A percentile compares a stretch with the other conserved stretches of the same genome.
These are phyloP conservation scores for Cubamyces sp. DNA, from an alignment of 768 basidiomycete genomes.

Conservation along the genomic window DNA sequence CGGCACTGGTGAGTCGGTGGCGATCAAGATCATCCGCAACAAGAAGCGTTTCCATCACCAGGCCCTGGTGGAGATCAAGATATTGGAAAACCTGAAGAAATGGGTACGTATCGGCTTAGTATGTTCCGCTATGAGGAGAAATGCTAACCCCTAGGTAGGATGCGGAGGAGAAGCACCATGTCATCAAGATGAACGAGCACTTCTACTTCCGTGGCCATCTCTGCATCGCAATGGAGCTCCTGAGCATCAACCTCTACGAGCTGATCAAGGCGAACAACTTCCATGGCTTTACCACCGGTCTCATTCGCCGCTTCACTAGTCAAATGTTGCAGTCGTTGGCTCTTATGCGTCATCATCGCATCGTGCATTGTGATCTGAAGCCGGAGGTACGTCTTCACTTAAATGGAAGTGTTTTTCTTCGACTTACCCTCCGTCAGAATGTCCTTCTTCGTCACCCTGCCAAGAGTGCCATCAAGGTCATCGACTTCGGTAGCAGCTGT, in stretches of 20 bases:
- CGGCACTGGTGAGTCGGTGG: conserved; percentile 92
- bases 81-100: conserved; percentile 93
- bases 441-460: conserved; percentile 92
- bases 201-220: conserved; percentile 98
- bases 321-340: conserved; percentile 94
- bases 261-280: conserved; percentile 99
- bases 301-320: conserved; percentile 94
- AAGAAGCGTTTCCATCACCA: conserved; percentile 99
- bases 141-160: conserved; percentile 58
- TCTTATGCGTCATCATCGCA: conserved; percentile 94
- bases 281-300: conserved; percentile 92
- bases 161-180: conserved; percentile 93
- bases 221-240: conserved; percentile 96
- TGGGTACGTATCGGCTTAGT: conserved; percentile 69
- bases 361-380: conserved; percentile 98
- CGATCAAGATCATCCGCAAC: conserved; percentile 98
- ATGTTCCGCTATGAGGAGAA: neutral
- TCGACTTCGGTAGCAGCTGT: conserved; percentile 98
- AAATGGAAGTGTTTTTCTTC: conserved; percentile 2
- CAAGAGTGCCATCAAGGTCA: conserved; percentile 96
- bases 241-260: conserved; percentile 99
- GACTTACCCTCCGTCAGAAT: conserved; percentile 58
- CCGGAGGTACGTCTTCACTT: conserved; percentile 72
- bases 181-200: conserved; percentile 97
- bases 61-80: conserved; percentile 98